Conservation (phyloP, 768 basidiomycete species). For the Lactifluus subvellereus region DNA sequence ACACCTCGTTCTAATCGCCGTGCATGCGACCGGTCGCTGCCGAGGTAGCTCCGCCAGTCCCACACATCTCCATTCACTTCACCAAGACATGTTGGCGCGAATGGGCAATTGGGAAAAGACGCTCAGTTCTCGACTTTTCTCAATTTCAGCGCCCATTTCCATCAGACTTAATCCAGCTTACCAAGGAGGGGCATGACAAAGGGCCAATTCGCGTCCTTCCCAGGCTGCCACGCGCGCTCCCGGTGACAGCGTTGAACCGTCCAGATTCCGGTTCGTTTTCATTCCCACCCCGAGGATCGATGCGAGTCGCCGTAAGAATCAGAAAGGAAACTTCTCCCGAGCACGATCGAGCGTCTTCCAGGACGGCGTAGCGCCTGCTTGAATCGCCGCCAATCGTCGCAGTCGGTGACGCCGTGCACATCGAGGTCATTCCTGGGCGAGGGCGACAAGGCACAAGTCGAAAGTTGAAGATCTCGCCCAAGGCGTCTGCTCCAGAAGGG, state of each 20-base stretch:
- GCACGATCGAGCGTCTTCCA: neutral
- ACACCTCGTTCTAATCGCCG: neutral
- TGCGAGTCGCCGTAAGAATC: neutral
- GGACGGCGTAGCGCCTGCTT: neutral
- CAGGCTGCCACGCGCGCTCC: neutral
- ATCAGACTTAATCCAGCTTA: neutral
- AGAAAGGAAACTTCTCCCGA: neutral
- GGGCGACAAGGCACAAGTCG: neutral
- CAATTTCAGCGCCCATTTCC: neutral
- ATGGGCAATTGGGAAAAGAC: neutral
- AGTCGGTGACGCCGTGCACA: neutral
- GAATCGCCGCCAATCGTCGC: neutral
- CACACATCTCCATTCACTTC: neutral
- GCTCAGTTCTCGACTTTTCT: neutral
- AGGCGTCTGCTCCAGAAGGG: too few species aligned
- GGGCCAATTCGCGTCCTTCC: neutral
- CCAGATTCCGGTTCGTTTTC: neutral
- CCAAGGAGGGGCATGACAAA: neutral
- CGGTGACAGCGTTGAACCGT: neutral
- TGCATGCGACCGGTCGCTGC: neutral
- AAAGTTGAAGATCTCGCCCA: neutral
- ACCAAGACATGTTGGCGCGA: neutral
- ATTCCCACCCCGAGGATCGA: neutral
- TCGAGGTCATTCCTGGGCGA: too few species aligned
- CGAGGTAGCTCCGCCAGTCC: neutral